Percentiles rank a stretch among this genome's conserved stretches.
These are phyloP conservation scores for Penicillium sclerotigenum DNA, from an alignment of 2,329 filamentous ascomycete genomes.

Conservation along the genomic window DNA sequence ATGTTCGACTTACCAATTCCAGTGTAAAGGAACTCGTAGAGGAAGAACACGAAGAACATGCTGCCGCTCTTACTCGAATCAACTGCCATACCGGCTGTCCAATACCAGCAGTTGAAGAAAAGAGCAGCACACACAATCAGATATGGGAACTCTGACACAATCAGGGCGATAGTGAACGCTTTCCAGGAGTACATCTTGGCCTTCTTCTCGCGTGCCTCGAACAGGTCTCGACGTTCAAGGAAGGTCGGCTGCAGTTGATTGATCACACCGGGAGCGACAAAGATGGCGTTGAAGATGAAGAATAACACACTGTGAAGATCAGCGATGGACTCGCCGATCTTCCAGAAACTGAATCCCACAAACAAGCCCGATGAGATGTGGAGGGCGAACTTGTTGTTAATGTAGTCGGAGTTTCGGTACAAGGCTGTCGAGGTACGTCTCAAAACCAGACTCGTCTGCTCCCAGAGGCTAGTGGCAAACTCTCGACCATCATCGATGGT, in stretches of 20 bases:
- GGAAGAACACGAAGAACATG: conserved; percentile 67
- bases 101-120: conserved; percentile 74
- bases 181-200: conserved; percentile 71
- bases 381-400: conserved; percentile 61
- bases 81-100: conserved; percentile 54
- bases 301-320: conserved; percentile 74
- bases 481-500: conserved; percentile 49
- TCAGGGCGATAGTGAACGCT: conserved; percentile 67
- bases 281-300: conserved; percentile 61
- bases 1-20: conserved; percentile 53
- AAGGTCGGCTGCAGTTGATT: conserved; percentile 62
- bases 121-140: conserved; percentile 61
- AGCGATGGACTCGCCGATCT: conserved; percentile 59
- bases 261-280: conserved; percentile 48
- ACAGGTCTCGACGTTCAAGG: conserved; percentile 66
- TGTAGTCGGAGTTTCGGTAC: conserved; percentile 65
- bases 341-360: conserved; percentile 61
- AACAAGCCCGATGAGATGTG: conserved; percentile 52
- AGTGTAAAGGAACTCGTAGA: conserved; percentile 69
- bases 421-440: conserved; percentile 64
- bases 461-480: conserved; percentile 62
- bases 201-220: conserved; percentile 64
- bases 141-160: conserved; percentile 67
- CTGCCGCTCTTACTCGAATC: conserved; percentile 35
- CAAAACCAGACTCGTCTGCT: conserved; percentile 64